Evolutionary conservation across 2,329 filamentous ascomycete species (phyloP).

Genomic region (Allantophomopsis lycopodina): DNA sequence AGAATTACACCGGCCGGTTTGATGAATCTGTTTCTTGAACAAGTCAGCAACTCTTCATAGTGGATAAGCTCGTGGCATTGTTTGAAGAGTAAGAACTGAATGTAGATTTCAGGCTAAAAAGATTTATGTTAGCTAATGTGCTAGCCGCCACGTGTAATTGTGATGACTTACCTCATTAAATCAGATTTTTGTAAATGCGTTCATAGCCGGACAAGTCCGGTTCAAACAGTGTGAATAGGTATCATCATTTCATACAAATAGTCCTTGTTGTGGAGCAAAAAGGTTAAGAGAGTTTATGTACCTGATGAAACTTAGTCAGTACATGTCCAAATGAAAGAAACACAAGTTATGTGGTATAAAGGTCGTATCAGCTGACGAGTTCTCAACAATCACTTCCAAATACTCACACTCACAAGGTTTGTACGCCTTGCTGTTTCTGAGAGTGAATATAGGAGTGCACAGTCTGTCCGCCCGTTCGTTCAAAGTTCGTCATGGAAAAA

Average conservation of each 20-base stretch:
- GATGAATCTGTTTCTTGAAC: background rate
- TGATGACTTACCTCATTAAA: constrained; percentile 26
- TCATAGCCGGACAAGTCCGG: constrained; percentile 19
- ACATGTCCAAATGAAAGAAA: too few species aligned
- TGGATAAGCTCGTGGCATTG: background rate
- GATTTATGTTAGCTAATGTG: constrained; percentile 5
- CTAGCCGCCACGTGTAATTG: background rate
- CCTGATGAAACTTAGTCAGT: too few species aligned
- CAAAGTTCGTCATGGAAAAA: constrained; percentile 26
- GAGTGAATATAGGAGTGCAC: constrained; percentile 19
- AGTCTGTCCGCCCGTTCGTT: constrained; percentile 31
- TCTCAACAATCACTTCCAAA: constrained; percentile 26
- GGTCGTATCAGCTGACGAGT: constrained; percentile 26
- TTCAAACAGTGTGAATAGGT: constrained; percentile 29
- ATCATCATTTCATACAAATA: constrained; percentile 22
- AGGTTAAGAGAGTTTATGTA: too few species aligned
- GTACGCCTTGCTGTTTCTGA: constrained; percentile 24
- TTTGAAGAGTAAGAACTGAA: background rate
- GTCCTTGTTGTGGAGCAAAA: too few species aligned
- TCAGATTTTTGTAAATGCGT: constrained; percentile 26
- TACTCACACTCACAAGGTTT: constrained; percentile 21
- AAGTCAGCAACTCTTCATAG: background rate
- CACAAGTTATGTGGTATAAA: too few species aligned
- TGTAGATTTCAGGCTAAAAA: constrained; percentile 16
- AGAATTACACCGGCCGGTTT: too few species aligned